Evolutionary conservation across 192 early-diverging fungal species (phyloP).

Genomic region (Dissophora ornata): DNA sequence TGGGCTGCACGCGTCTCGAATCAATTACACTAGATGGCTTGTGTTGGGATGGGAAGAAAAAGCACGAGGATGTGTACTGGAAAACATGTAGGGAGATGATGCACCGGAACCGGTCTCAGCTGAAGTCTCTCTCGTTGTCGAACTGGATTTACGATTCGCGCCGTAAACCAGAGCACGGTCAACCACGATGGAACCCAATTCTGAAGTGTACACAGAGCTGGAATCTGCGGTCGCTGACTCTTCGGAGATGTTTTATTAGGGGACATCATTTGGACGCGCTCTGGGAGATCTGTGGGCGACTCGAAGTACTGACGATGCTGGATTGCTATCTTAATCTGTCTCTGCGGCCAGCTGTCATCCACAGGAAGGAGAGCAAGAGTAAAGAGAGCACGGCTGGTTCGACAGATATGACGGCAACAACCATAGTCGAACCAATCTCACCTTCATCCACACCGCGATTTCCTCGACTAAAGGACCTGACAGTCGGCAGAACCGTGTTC

Average conservation of each 20-base stretch:
- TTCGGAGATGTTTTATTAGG: conserved; percentile 2
- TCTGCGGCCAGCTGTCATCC: neutral
- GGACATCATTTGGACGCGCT: conserved; percentile 16
- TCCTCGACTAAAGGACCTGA: neutral
- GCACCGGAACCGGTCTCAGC: neutral
- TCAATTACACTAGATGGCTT: conserved; percentile 10
- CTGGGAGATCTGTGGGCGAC: conserved; percentile 11
- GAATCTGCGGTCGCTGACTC: conserved; percentile 8
- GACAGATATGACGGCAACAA: neutral
- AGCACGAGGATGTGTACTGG: neutral
- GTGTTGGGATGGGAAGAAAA: neutral
- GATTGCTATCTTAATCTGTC: conserved; percentile 5
- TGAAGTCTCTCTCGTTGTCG: conserved; percentile 1
- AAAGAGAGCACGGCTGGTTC: neutral
- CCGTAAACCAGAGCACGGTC: no score
- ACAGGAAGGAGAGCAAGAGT: neutral
- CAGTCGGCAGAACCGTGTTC: neutral
- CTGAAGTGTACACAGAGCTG: neutral
- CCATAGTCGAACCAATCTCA: neutral
- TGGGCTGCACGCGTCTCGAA: conserved; percentile 1
- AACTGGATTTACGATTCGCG: conserved; percentile 17
- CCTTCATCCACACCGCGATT: neutral
- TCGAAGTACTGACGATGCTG: conserved; percentile 4
- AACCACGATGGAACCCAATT: conserved; percentile 9
- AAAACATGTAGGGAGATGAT: conserved; percentile 5